Evolutionary conservation across 768 basidiomycete genomes (phyloP), one percentile per base, ranked within the genome.

Genomic region (Mrakia hoshinonis): DNA sequence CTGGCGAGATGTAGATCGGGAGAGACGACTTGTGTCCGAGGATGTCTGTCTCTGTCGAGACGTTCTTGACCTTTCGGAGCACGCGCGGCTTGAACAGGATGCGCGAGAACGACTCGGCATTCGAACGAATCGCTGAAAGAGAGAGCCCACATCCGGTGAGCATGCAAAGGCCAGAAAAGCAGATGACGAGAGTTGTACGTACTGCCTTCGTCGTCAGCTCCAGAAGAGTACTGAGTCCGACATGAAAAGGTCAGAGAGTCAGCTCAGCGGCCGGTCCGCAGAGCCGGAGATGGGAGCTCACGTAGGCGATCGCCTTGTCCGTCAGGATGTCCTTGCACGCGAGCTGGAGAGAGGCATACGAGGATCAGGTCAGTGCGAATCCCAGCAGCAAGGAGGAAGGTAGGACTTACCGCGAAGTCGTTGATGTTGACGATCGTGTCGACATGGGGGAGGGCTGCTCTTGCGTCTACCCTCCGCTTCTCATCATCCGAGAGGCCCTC

Each of bases 1-100:
- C 72, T 4, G 72, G 72, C 10, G 43, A 47, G 47, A 66, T 47
- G 46, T 62, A 73, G 29, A 73, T 55, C 1, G 72, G 72, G 1
- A 68, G 43, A n/a, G 67, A 61, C 20, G 58, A 43, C 46, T 67
- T 52, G 43, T 67, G 54, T 0, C 72, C 72, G 26, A 73, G 67
- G 49, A 73, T 68, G 11, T 67, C 43, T 5, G 72, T 73, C 13
- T 60, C 43, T 15, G 67, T 68, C 13, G 46, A 46, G 13, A 73
- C 72, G 24, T 68, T 48, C 22, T 43, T 46, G 49, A 73, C 72
- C n/a, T 51, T 62, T 18, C 72, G 66, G 18, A 73, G 66, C 3
- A 73, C 72, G 12, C 72, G 67, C 20, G 72, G 72, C 46, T 62
- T 60, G 60, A 73, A 68, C 24, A 73, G 66, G 52, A 73, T 68